phyloP scores from a whole-genome alignment of 257 asterid genomes.

The Prunella vulgaris region DNA sequence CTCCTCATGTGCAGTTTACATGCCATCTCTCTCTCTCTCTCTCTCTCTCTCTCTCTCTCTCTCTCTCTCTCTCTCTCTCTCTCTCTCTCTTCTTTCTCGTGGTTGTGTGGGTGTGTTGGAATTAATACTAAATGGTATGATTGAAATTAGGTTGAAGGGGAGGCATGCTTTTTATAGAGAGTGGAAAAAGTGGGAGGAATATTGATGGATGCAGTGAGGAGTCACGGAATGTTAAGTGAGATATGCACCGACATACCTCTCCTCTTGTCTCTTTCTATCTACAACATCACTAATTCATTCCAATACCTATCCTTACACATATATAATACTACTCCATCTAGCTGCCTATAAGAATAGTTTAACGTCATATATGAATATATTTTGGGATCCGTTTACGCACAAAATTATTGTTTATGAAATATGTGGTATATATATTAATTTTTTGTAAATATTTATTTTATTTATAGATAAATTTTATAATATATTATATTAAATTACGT shows the following conservation, averaged over 20 bases:
- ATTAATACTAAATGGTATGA: not conserved
- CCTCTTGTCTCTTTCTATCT: constrained; percentile 27
- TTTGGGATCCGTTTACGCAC: too few relatives aligned
- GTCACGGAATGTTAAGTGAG: constrained; percentile 56
- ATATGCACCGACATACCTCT: constrained; percentile 21
- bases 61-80: not conserved
- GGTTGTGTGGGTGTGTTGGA: not conserved
- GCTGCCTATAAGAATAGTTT: too few relatives aligned
- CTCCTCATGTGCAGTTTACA: constrained; percentile 40
- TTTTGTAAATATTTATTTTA: too few relatives aligned
- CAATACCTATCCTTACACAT: not conserved
- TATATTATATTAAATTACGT: too few relatives aligned
- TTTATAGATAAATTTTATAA: too few relatives aligned
- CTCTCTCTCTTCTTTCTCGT: constrained; percentile 18
- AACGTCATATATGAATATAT: too few relatives aligned
- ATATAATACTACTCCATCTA: too few relatives aligned
- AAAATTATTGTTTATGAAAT: too few relatives aligned
- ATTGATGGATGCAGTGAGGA: constrained; percentile 22
- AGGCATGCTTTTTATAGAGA: constrained; percentile 36
- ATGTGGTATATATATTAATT: too few relatives aligned
- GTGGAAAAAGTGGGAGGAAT: constrained; percentile 13
- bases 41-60: constrained; percentile 2
- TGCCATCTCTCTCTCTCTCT: constrained; percentile 21
- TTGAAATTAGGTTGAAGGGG: constrained; percentile 13
- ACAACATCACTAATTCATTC: not conserved